Evolutionary conservation across 768 basidiomycete genomes (phyloP).

Genomic region (Kockovaella imperatae): DNA sequence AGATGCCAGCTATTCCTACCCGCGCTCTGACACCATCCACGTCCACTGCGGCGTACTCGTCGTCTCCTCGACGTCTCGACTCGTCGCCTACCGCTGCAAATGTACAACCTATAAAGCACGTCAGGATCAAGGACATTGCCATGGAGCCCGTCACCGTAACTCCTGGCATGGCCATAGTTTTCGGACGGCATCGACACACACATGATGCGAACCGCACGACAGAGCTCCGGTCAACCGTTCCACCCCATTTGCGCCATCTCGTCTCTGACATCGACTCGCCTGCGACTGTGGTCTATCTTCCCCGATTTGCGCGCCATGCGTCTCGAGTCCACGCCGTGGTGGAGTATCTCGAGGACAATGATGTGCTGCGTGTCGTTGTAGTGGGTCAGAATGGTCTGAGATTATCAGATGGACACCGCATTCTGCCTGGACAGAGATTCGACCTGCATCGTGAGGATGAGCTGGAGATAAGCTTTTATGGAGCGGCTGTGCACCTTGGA

Average conservation of each 20-base stretch:
- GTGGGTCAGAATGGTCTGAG: constrained; percentile 35
- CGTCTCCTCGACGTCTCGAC: constrained; percentile 19
- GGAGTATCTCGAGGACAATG: constrained; percentile 11
- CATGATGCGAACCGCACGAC: constrained; percentile 1
- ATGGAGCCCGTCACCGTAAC: neutral
- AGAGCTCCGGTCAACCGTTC: neutral
- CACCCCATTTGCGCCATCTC: constrained; percentile 2
- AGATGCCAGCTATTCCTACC: constrained; percentile 19
- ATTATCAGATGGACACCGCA: constrained; percentile 8
- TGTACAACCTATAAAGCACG: neutral
- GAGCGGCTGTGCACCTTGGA: neutral
- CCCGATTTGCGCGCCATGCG: constrained; percentile 29
- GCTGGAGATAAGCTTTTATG: constrained; percentile 2
- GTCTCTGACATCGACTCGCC: neutral
- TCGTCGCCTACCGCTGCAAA: constrained; percentile 11
- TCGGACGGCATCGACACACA: constrained; percentile 28
- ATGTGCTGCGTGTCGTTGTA: constrained; percentile 19
- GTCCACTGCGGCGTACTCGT: constrained; percentile 33
- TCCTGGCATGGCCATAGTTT: constrained; percentile 16
- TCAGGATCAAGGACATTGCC: neutral
- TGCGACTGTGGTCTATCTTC: constrained; percentile 16
- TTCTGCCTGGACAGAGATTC: constrained; percentile 18
- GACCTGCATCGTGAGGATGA: constrained; percentile 13
- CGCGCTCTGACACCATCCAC: constrained; percentile 29
- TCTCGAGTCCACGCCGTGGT: constrained; percentile 32